Percentiles rank a stretch among this genome's conserved stretches.
Evolutionary conservation across 2,329 filamentous ascomycete genomes (phyloP).

Genomic region (Alternaria triticina): DNA sequence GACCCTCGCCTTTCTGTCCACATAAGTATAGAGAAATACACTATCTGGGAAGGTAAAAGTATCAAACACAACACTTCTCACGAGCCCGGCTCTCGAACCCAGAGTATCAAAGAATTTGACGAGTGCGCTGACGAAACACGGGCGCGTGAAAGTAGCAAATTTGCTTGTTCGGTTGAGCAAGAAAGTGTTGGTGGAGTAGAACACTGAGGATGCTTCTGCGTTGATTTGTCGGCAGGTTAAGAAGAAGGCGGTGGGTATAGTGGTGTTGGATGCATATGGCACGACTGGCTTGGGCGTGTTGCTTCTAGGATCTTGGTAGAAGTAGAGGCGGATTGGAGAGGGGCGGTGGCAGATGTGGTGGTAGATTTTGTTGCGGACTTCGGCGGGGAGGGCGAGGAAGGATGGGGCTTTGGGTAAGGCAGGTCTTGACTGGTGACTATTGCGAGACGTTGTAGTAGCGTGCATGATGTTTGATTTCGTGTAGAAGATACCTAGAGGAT

Average conservation of each 20-base stretch:
- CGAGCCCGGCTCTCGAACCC: background rate
- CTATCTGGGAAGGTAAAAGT: background rate
- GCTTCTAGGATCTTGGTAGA: background rate
- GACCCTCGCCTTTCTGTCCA: background rate
- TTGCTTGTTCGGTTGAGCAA: background rate
- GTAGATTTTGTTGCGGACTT: background rate
- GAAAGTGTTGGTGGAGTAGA: background rate
- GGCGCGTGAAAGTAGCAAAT: background rate
- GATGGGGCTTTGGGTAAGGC: background rate
- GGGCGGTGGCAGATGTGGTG: background rate
- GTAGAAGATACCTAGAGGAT: background rate
- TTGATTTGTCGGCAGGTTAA: background rate
- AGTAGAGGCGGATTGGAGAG: background rate
- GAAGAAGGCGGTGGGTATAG: background rate
- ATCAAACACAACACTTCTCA: background rate
- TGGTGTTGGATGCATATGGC: background rate
- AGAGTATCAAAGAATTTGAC: background rate
- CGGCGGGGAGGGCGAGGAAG: background rate
- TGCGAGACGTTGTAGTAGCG: background rate
- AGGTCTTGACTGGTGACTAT: accelerated
- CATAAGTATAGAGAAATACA: background rate
- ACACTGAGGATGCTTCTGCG: background rate
- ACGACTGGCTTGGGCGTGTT: background rate
- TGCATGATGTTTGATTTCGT: background rate
- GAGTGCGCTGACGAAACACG: background rate